Evolutionary conservation across 1,284 basidiomycete genomes (phyloP).

Genomic region (Trichosporon faecale): DNA sequence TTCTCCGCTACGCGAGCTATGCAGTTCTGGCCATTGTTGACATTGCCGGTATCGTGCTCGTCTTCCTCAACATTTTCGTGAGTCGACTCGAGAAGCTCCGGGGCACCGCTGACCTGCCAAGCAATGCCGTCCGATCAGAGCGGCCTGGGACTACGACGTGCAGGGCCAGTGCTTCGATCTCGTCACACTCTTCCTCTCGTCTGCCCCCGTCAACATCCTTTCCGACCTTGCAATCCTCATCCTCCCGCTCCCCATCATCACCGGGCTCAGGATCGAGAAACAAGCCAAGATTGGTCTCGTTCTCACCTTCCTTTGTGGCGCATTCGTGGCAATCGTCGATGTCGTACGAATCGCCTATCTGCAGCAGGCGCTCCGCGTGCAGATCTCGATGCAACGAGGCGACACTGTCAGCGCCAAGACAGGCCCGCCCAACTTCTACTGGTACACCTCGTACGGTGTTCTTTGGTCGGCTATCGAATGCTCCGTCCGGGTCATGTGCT

Average conservation of each 20-base stretch:
- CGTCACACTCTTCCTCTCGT: slow-evolving; percentile 46
- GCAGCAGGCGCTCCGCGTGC: slow-evolving; percentile 40
- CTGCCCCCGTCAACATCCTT: slow-evolving; percentile 49
- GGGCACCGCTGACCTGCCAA: slow-evolving; percentile 3
- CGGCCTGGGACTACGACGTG: slow-evolving; percentile 32
- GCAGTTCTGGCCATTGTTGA: slow-evolving; percentile 44
- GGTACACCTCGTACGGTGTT: slow-evolving; percentile 41
- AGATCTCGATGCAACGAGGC: slow-evolving; percentile 13
- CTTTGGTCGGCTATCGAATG: slow-evolving; percentile 51
- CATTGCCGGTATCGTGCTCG: slow-evolving; percentile 45
- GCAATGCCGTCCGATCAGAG: slow-evolving; percentile 45
- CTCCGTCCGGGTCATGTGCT: slow-evolving; percentile 47
- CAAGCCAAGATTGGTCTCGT: slow-evolving; percentile 49
- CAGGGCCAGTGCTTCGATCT: slow-evolving; percentile 42
- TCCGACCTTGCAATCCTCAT: slow-evolving; percentile 51
- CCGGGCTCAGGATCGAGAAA: slow-evolving; percentile 46
- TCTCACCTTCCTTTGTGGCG: slow-evolving; percentile 47
- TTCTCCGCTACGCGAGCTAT: slow-evolving; percentile 44
- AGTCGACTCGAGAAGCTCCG: background rate
- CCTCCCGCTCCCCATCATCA: slow-evolving; percentile 50
- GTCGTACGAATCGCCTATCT: slow-evolving; percentile 49
- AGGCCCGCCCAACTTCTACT: slow-evolving; percentile 40
- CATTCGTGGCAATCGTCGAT: slow-evolving; percentile 50
- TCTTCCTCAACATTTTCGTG: slow-evolving; percentile 48
- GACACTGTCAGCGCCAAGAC: slow-evolving; percentile 17